A percentile compares a stretch with the other conserved stretches of the same genome.
phyloP scores from a whole-genome alignment of 1,284 basidiomycete species.

The Cryptococcus depauperatus region DNA sequence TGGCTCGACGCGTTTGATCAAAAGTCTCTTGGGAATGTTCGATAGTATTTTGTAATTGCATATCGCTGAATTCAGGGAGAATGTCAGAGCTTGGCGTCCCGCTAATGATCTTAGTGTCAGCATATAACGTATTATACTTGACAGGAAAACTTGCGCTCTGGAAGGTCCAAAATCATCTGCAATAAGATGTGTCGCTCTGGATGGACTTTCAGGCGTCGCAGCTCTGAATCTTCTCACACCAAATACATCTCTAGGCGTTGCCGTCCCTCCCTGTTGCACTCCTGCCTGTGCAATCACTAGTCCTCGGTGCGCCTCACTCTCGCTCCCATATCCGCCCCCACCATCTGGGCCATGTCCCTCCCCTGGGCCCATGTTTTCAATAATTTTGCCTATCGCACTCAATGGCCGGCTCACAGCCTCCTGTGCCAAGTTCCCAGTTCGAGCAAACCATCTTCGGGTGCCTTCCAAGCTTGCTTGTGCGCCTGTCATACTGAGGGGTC shows the following conservation, averaged over 20 bases:
- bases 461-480: conserved; percentile 58
- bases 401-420: conserved; percentile 74
- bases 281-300: too few relatives aligned
- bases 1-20: conserved; percentile 27
- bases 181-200: too few relatives aligned
- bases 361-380: conserved; percentile 54
- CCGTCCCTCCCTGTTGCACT: too few relatives aligned
- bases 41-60: conserved; percentile 24
- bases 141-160: too few relatives aligned
- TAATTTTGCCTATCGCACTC: conserved; percentile 74
- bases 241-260: conserved; percentile 13
- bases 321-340: conserved; percentile 18
- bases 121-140: too few relatives aligned
- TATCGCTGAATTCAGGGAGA: conserved; percentile 21
- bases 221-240: conserved; percentile 9
- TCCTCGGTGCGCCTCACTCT: too few relatives aligned
- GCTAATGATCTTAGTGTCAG: too few relatives aligned
- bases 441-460: conserved; percentile 70
- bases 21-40: conserved; percentile 31
- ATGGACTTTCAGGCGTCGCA: conserved; percentile 14
- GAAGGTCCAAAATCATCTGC: too few relatives aligned
- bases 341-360: too few relatives aligned
- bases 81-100: conserved; percentile 18
- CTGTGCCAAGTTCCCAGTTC: conserved; percentile 61
- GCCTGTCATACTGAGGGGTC: conserved; percentile 59